These are phyloP conservation scores for Phytopythium chamaehyphon DNA, from an alignment of 352 stramenopile genomes.

Conservation along the genomic window DNA sequence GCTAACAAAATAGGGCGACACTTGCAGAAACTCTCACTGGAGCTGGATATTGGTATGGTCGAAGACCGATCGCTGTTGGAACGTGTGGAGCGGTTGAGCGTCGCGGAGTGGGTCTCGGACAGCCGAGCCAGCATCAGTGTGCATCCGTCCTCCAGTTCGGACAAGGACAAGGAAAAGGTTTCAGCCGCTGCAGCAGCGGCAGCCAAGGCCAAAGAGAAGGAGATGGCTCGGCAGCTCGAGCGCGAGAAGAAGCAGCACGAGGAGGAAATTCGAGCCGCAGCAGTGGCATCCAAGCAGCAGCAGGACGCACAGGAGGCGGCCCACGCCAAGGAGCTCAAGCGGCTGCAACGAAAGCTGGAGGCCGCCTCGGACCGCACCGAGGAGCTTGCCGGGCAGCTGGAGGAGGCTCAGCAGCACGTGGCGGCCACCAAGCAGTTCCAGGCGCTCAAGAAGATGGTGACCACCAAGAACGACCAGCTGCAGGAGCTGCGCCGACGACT, in stretches of 20 bases:
- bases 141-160: slow-evolving; percentile 12
- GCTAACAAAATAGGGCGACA: background rate
- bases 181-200: background rate
- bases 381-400: slow-evolving; percentile 49
- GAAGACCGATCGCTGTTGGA: slow-evolving; percentile 73
- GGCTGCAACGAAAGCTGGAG: slow-evolving; percentile 54
- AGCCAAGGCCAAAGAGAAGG: slow-evolving; percentile 21
- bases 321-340: slow-evolving; percentile 44
- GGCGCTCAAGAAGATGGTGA: slow-evolving; percentile 78
- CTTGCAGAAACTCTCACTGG: slow-evolving; percentile 51
- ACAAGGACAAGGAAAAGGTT: slow-evolving; percentile 18
- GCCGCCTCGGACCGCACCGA: slow-evolving; percentile 47
- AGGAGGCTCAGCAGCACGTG: slow-evolving; percentile 63
- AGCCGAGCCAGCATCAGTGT: slow-evolving; percentile 19
- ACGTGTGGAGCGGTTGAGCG: slow-evolving; percentile 69
- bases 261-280: slow-evolving; percentile 56
- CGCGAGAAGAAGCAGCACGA: slow-evolving; percentile 42
- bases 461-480: slow-evolving; percentile 80
- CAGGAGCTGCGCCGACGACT: slow-evolving; percentile 58
- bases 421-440: slow-evolving; percentile 83
- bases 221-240: slow-evolving; percentile 32
- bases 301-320: slow-evolving; percentile 45
- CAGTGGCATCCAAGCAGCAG: slow-evolving; percentile 37
- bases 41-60: slow-evolving; percentile 69
- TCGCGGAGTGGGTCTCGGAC: slow-evolving; percentile 62